These are phyloP conservation scores for Pestalotiopsis sp. DNA, from an alignment of 2,329 filamentous ascomycete species.

Conservation along the genomic window DNA sequence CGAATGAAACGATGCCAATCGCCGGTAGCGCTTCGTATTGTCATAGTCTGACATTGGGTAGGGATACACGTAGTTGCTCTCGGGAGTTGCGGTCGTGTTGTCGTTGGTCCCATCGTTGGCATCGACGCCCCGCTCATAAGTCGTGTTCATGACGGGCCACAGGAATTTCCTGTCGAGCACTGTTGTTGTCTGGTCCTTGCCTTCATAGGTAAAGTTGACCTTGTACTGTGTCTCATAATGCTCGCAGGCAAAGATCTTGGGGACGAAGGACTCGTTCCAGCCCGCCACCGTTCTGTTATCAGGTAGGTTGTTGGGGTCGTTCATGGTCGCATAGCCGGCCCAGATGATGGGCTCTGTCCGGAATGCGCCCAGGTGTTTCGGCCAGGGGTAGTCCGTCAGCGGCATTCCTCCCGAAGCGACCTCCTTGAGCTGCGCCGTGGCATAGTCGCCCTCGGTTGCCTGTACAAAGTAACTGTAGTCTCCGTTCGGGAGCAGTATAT, in stretches of 20 bases:
- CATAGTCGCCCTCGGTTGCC: slow-evolving; percentile 37
- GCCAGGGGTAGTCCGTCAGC: slow-evolving; percentile 27
- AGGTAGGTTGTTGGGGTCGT: slow-evolving; percentile 21
- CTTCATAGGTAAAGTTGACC: slow-evolving; percentile 36
- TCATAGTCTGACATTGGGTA: slow-evolving; percentile 23
- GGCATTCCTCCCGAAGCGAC: slow-evolving; percentile 34
- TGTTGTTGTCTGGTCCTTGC: slow-evolving; percentile 30
- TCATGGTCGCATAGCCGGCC: slow-evolving; percentile 36
- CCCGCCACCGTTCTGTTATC: slow-evolving; percentile 23
- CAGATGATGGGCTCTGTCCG: slow-evolving; percentile 42
- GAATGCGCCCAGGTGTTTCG: slow-evolving; percentile 38
- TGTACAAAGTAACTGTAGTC: slow-evolving; percentile 36
- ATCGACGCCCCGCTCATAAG: slow-evolving; percentile 27
- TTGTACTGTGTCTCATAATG: slow-evolving; percentile 40
- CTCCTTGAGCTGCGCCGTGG: slow-evolving; percentile 29
- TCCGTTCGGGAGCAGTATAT: slow-evolving; percentile 35
- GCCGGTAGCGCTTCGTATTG: slow-evolving; percentile 31
- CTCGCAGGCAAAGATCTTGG: slow-evolving; percentile 40
- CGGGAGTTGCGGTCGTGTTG: slow-evolving; percentile 34
- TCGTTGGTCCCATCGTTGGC: slow-evolving; percentile 40
- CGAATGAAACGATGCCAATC: slow-evolving; percentile 37
- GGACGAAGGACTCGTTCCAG: slow-evolving; percentile 36
- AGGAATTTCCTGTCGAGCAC: slow-evolving; percentile 30
- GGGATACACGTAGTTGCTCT: slow-evolving; percentile 34
- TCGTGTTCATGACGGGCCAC: slow-evolving; percentile 37